A percentile compares a stretch with the other conserved stretches of the same genome.
phyloP scores from a whole-genome alignment of 2,329 filamentous ascomycete genomes.

The Diaporthe longicolla region DNA sequence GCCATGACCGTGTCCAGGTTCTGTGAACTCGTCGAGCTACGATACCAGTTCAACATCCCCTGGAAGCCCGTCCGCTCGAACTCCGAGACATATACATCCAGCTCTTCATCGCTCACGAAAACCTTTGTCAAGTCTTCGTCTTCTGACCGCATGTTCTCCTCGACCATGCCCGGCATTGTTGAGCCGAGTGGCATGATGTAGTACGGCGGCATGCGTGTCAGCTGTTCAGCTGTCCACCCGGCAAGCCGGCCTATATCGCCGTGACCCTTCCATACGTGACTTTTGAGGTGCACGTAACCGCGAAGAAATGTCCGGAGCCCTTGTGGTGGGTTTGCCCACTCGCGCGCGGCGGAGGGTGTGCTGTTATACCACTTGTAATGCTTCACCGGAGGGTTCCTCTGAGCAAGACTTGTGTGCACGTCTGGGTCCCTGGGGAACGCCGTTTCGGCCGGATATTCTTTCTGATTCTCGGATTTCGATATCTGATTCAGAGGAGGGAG shows the following conservation, averaged over 20 bases:
- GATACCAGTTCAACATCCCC: constrained; percentile 77
- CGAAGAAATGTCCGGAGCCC: constrained; percentile 71
- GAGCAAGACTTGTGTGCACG: constrained; percentile 69
- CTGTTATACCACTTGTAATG: constrained; percentile 80
- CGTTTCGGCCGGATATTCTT: fast-evolving
- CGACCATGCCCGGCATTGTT: constrained; percentile 72
- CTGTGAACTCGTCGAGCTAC: constrained; percentile 65
- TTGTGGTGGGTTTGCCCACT: constrained; percentile 53
- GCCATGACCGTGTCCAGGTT: constrained; percentile 64
- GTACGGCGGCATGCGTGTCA: constrained; percentile 75
- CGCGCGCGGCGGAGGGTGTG: constrained; percentile 63
- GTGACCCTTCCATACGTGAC: constrained; percentile 67
- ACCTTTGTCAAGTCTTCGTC: constrained; percentile 56
- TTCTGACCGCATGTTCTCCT: constrained; percentile 67
- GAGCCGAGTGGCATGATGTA: constrained; percentile 74
- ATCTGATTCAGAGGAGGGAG: neutral
- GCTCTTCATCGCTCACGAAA: constrained; percentile 72
- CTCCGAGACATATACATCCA: constrained; percentile 72
- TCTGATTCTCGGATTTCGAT: neutral
- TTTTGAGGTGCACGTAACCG: constrained; percentile 79
- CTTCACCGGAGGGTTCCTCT: constrained; percentile 70
- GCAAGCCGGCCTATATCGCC: constrained; percentile 68
- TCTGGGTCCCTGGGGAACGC: constrained; percentile 49
- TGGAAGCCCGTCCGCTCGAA: constrained; percentile 75
- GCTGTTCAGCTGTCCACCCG: constrained; percentile 68